These are phyloP conservation scores for Alternaria angustiovoidea DNA, from an alignment of 2,329 filamentous ascomycete genomes.

Conservation along the genomic window DNA sequence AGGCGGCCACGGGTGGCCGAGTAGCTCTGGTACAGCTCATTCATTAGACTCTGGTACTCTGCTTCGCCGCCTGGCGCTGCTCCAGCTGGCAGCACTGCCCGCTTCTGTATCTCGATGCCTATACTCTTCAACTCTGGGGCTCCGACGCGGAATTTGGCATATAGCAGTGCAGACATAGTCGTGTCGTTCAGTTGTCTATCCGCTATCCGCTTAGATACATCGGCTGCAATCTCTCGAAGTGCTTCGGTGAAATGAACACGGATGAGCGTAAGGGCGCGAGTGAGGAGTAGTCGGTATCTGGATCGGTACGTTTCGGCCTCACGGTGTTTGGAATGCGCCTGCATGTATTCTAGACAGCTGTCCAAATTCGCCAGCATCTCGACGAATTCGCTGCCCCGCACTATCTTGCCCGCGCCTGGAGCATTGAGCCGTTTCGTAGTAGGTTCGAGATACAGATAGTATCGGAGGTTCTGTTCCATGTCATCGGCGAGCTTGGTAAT, in stretches of 20 bases:
- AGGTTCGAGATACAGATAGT: conserved; percentile 92
- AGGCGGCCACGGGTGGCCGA: conserved; percentile 65
- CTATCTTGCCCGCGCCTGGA: conserved; percentile 84
- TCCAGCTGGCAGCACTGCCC: conserved; percentile 67
- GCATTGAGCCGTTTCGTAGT: conserved; percentile 91
- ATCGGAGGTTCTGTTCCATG: conserved; percentile 88
- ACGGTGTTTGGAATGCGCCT: conserved; percentile 81
- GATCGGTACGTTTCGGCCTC: conserved; percentile 89
- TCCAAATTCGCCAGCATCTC: conserved; percentile 90
- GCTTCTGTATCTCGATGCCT: conserved; percentile 72
- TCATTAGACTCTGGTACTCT: conserved; percentile 72
- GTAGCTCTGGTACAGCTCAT: conserved; percentile 71
- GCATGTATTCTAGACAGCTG: conserved; percentile 92
- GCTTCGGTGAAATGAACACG: conserved; percentile 71
- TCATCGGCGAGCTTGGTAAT: conserved; percentile 82
- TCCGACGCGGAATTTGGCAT: conserved; percentile 74
- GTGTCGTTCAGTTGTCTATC: conserved; percentile 75
- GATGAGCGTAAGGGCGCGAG: conserved; percentile 71
- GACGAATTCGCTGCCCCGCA: conserved; percentile 83
- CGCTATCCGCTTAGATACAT: conserved; percentile 69
- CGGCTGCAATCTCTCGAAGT: conserved; percentile 69
- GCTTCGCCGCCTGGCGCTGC: conserved; percentile 66
- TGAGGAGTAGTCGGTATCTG: conserved; percentile 83
- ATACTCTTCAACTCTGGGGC: conserved; percentile 72
- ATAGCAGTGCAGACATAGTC: conserved; percentile 73